These are phyloP conservation scores for Lagenaria siceraria DNA, from an alignment of 306 rosid genomes.

Conservation along the genomic window DNA sequence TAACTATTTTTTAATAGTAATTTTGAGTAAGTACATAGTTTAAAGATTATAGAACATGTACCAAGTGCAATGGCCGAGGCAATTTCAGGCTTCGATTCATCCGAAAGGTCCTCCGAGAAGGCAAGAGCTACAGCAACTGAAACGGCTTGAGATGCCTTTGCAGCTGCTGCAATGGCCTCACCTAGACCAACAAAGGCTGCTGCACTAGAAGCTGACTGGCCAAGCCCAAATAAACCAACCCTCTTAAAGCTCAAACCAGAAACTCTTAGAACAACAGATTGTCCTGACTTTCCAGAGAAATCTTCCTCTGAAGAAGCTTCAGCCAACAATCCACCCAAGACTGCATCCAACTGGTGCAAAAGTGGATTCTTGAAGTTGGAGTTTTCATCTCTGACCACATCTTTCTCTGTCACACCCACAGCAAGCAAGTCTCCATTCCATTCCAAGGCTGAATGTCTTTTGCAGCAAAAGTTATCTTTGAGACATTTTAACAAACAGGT, in stretches of 20 bases:
- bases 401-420: slow-evolving; percentile 84
- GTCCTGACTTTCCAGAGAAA: slow-evolving; percentile 75
- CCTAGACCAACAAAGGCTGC: slow-evolving; percentile 52
- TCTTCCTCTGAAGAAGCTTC: slow-evolving; percentile 87
- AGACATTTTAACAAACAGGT: slow-evolving; percentile 30
- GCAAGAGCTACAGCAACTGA: slow-evolving; percentile 66
- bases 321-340: slow-evolving; percentile 74
- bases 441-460: slow-evolving; percentile 54
- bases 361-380: slow-evolving; percentile 50
- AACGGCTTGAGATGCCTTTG: slow-evolving; percentile 58
- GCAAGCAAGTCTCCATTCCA: slow-evolving; percentile 92
- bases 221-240: slow-evolving; percentile 81
- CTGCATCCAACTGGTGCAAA: slow-evolving; percentile 56
- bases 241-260: slow-evolving; percentile 70
- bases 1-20: not conserved
- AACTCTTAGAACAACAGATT: slow-evolving; percentile 60
- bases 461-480: slow-evolving; percentile 50
- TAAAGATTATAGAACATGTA: slow-evolving; percentile 14
- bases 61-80: slow-evolving; percentile 79
- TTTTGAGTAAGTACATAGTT: not conserved
- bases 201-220: slow-evolving; percentile 44
- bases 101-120: slow-evolving; percentile 46
- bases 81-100: slow-evolving; percentile 38
- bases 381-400: slow-evolving; percentile 41
- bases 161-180: slow-evolving; percentile 75